These are phyloP conservation scores for Hymenotorrendiella dingleyae DNA, from an alignment of 2,329 filamentous ascomycete species.

Conservation along the genomic window DNA sequence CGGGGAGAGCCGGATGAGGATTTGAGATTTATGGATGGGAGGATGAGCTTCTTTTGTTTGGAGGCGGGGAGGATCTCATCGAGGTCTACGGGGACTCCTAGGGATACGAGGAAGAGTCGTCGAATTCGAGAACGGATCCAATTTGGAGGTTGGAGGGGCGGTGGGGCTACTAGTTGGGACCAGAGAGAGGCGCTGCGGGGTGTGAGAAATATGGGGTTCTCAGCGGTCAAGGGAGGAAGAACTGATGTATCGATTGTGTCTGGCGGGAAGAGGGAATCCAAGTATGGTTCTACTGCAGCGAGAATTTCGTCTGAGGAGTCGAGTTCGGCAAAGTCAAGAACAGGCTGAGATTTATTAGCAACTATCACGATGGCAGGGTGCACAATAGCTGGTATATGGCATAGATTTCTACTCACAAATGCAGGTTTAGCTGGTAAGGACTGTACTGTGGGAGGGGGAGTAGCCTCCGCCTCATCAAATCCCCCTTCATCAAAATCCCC, in stretches of 20 bases:
- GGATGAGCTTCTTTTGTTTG: conserved; percentile 94
- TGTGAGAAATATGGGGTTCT: conserved; percentile 68
- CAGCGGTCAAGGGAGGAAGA: conserved; percentile 38
- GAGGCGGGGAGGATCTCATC: conserved; percentile 96
- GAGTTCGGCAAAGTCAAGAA: conserved; percentile 62
- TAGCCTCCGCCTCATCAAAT: conserved; percentile 48
- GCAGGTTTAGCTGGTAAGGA: conserved; percentile 31
- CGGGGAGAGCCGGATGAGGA: conserved; percentile 46
- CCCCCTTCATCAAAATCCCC: conserved; percentile 54
- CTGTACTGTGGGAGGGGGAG: conserved; percentile 35
- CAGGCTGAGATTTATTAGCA: conserved; percentile 43
- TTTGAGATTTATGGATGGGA: conserved; percentile 65
- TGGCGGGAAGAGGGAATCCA: conserved; percentile 60
- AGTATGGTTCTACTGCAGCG: conserved; percentile 57
- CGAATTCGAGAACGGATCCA: conserved; percentile 96
- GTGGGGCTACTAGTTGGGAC: conserved; percentile 93
- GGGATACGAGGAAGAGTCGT: conserved; percentile 87
- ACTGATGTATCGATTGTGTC: conserved; percentile 46
- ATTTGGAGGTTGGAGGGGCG: conserved; percentile 89
- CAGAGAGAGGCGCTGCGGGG: conserved; percentile 85
- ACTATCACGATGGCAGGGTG: conserved; percentile 7
- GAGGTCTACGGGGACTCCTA: conserved; percentile 91
- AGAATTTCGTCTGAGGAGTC: conserved; percentile 53
- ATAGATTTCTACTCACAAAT: conserved; percentile 38
- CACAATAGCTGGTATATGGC: conserved; percentile 11